Percentiles rank a stretch among this genome's conserved stretches.
Evolutionary conservation across 805 yeast genomes (phyloP).

Genomic region (Ogataea paradorogensis): DNA sequence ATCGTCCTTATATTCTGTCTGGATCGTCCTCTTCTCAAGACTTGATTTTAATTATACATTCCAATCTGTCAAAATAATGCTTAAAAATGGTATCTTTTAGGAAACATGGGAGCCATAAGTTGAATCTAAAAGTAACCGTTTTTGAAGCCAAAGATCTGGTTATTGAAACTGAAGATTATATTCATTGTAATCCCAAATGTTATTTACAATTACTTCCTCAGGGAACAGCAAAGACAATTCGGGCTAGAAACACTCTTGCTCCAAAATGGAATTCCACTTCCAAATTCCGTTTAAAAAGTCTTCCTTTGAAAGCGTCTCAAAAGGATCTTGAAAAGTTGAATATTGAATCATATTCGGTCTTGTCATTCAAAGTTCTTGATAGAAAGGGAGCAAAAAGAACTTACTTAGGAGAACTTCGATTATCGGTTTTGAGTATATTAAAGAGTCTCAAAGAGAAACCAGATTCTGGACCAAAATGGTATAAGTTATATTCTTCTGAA

Average conservation of each 20-base stretch:
- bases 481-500: constrained; percentile 24
- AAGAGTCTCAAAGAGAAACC: constrained; percentile 9
- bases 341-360: constrained; percentile 15
- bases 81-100: constrained; percentile 12
- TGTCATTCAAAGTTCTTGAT: constrained; percentile 20
- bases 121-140: constrained; percentile 17
- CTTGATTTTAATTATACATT: not conserved
- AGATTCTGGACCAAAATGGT: constrained; percentile 23
- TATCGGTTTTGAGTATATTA: constrained; percentile 24
- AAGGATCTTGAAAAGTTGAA: constrained; percentile 9
- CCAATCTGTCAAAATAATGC: not conserved
- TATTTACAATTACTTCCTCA: constrained; percentile 17
- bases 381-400: constrained; percentile 21
- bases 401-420: constrained; percentile 30
- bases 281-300: constrained; percentile 14
- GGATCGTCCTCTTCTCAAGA: too few relatives aligned
- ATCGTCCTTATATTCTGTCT: not conserved
- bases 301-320: constrained; percentile 12
- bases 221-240: constrained; percentile 15
- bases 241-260: constrained; percentile 12
- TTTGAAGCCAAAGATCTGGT: constrained; percentile 21
- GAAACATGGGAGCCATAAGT: constrained; percentile 4
- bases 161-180: constrained; percentile 1
- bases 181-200: constrained; percentile 24
- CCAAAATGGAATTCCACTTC: constrained; percentile 24